Evolutionary conservation across 768 basidiomycete species (phyloP), one percentile per base, ranked within the genome.

Genomic region (Steccherinum ochraceum): DNA sequence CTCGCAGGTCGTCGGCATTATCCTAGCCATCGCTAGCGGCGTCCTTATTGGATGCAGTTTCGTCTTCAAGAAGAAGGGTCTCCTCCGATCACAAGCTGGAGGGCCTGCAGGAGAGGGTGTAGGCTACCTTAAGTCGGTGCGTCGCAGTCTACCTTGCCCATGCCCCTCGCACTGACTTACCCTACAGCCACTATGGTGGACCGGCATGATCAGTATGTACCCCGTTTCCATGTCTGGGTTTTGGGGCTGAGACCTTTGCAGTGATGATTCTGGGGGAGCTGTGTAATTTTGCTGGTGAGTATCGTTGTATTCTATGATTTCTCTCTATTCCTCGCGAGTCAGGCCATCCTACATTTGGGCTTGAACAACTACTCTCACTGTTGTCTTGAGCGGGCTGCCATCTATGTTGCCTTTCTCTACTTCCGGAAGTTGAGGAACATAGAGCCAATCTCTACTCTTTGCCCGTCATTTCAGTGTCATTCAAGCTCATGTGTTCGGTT

Each of bases 61-160:
- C 67, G 94, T 98, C 2, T 86, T 99, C 73, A 99, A 99, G 82
- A 99, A 99, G 79, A 96, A 92, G 63, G 95, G 89, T 7, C 73
- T 92, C 18, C 64, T 92, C 48, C 76, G 82, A 67, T 81, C 84
- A 64, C 88, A 89, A 73, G 86, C 87, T 53, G 92, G 89, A 57
- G 84, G 86, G 52, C 67, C 69, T 39, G 79, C 84, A 2, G 89
- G 89, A 50, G 87, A 90, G 64, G 94, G 95, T 24, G 92, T 95
- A 52, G 91, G 80, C 12, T 99, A 98, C 72, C 81, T 98, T 63
- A 97, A 95, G 72, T 91, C 88, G 63, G 89, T 91, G 66, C 67
- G 87, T 74, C 19, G 52, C 20, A 60, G 45, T 45, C n/a, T 46
- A 20, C 23, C 13, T 41, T 21, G 27, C 55, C 53, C 24, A 49